phyloP scores from a whole-genome alignment of 805 yeast genomes.

The Saturnispora halmiae region DNA sequence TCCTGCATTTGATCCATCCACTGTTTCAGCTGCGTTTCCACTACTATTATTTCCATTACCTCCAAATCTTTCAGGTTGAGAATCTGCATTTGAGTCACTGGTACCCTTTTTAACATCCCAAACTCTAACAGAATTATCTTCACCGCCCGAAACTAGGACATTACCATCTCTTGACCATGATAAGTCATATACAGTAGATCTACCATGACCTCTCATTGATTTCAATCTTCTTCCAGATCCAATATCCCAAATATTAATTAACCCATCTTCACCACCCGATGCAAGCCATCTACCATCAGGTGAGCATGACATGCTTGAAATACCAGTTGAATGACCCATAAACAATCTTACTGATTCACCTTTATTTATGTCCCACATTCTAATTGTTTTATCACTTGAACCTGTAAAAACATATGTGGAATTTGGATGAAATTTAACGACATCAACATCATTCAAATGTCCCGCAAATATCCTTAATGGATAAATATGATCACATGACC shows the following conservation, averaged over 20 bases:
- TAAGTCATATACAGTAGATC: constrained; percentile 74
- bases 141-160: constrained; percentile 83
- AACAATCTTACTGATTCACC: constrained; percentile 89
- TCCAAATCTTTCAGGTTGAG: constrained; percentile 45
- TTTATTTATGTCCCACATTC: constrained; percentile 94
- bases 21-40: too few species aligned
- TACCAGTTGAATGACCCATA: constrained; percentile 86
- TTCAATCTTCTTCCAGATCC: constrained; percentile 85
- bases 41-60: too few species aligned
- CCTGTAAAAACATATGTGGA: constrained; percentile 93
- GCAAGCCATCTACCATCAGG: constrained; percentile 98
- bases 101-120: constrained; percentile 94
- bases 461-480: constrained; percentile 96
- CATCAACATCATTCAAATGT: constrained; percentile 91
- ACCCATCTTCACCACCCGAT: constrained; percentile 46
- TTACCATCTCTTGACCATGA: constrained; percentile 82
- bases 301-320: constrained; percentile 76
- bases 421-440: constrained; percentile 92
- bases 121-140: constrained; percentile 85
- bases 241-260: constrained; percentile 83
- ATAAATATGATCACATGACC: constrained; percentile 97
- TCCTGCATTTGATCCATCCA: constrained; percentile 28
- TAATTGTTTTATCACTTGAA: constrained; percentile 85
- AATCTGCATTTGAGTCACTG: constrained; percentile 34
- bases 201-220: constrained; percentile 91